Base-by-base conservation (phyloP, 1,139 yeast genomes). In the Debaryomyces udenii region DNA sequence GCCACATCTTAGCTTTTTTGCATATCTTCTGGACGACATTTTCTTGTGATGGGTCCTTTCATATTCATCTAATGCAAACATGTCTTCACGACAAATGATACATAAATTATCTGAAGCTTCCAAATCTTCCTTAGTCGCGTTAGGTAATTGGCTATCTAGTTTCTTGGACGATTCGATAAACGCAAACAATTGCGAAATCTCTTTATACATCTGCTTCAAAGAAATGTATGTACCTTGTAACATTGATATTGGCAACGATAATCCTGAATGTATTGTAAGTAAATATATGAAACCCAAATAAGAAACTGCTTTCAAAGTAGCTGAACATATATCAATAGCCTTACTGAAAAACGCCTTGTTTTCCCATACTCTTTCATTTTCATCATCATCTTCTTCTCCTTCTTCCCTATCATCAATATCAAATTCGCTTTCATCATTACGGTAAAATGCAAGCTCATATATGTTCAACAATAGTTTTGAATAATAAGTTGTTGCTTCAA, bases 71-170 rank as follows among this genome's bases (percentile, higher is more conserved):
- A 59, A 56, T 3, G 72, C 56, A 20, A 60, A 60, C 96, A 89
- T 86, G 45, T 85, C 94, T 48, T 88, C 96, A 36, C 95, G 78
- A 61, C 96, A 89, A 31, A 89, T 84, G 45, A 86, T 86, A 62
- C 96, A 89, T 27, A 86, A 67, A 44, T 75, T 77, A 48, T 83
- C 80, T 31, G 80, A 80, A 9, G 75, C 70, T 13, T 64, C 72
- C 46, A 91, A 68, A 42, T 90, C 96, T 24, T 70, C 77, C 23
- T 63, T 68, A 3, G 81, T 74, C 2, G 86, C 86, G 41, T 81
- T 76, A 4, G 76, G 77, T 40, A 93, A 68, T 47, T 78, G 81
- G 28, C 74, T 68, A 47, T 86, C 90, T 56, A 93, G 68, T 50
- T 82, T 78, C 38, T 78, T 78, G 5, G 87, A 69, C 11, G 90